phyloP scores from a whole-genome alignment of 2,329 filamentous ascomycete species.

The Apiospora pterosperma region DNA sequence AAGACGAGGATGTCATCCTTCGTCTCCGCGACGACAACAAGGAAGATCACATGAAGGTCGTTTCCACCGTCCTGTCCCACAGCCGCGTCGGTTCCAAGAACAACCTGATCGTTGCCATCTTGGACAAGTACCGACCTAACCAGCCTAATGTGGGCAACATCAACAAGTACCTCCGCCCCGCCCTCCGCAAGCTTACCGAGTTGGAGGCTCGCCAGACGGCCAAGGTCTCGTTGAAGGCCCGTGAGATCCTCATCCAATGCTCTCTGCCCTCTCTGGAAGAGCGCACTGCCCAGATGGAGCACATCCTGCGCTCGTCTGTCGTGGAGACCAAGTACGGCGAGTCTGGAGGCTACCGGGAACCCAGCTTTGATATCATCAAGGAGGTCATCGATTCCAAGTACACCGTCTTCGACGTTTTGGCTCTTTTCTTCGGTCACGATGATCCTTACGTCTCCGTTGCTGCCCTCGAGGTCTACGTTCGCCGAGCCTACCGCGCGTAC shows the following conservation, averaged over 20 bases:
- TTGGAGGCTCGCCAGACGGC: slow-evolving; percentile 81
- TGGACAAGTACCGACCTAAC: slow-evolving; percentile 94
- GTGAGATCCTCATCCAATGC: slow-evolving; percentile 96
- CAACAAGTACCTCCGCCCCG: slow-evolving; percentile 78
- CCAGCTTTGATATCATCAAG: slow-evolving; percentile 85
- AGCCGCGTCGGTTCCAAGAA: slow-evolving; percentile 92
- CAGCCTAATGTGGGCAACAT: slow-evolving; percentile 87
- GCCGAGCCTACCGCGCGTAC: slow-evolving; percentile 95
- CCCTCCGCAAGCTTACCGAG: slow-evolving; percentile 83
- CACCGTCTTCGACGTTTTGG: slow-evolving; percentile 94
- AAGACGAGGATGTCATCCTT: slow-evolving; percentile 92
- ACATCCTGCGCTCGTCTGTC: slow-evolving; percentile 93
- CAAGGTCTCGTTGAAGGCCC: slow-evolving; percentile 95
- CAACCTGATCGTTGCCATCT: slow-evolving; percentile 83
- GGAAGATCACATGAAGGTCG: slow-evolving; percentile 81
- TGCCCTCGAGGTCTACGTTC: slow-evolving; percentile 92
- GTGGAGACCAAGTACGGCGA: slow-evolving; percentile 97
- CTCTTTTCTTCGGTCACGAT: slow-evolving; percentile 90
- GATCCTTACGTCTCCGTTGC: slow-evolving; percentile 94
- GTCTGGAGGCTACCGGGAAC: slow-evolving; percentile 94
- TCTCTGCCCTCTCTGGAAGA: slow-evolving; percentile 95
- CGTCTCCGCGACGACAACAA: slow-evolving; percentile 95
- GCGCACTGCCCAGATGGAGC: slow-evolving; percentile 94
- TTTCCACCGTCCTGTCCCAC: slow-evolving; percentile 89
- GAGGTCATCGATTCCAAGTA: slow-evolving; percentile 98